Percentiles rank a stretch among this genome's conserved stretches.
Conservation (phyloP, 2,329 filamentous ascomycete species). For the Beauveria caledonica region DNA sequence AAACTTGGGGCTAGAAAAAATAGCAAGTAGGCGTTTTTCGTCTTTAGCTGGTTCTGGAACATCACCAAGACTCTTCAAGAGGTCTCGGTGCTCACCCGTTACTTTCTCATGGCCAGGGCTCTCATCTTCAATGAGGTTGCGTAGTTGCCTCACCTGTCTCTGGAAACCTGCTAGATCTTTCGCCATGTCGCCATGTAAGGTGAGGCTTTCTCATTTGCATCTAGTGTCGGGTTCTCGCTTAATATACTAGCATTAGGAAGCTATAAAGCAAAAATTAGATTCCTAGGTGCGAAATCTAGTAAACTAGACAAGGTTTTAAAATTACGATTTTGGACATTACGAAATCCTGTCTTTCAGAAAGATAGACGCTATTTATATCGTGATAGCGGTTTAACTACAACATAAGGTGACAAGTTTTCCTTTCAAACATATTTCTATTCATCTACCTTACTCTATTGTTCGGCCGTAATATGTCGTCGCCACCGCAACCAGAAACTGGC, state of each 20-base stretch:
- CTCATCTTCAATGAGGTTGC: background rate
- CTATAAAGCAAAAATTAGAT: background rate
- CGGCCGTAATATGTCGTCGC: background rate
- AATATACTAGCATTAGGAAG: background rate
- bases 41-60: background rate
- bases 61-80: background rate
- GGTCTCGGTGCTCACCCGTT: background rate
- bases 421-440: background rate
- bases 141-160: background rate
- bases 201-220: background rate
- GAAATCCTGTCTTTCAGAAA: background rate
- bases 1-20: background rate
- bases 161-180: background rate
- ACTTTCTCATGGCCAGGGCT: background rate
- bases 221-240: background rate
- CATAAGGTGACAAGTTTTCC: background rate
- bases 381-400: background rate
- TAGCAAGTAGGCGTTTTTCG: background rate
- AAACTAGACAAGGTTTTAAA: background rate
- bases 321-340: background rate
- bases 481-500: background rate
- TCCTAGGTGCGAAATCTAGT: background rate
- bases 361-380: background rate
- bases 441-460: background rate
- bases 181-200: background rate